phyloP scores from a whole-genome alignment of 805 yeast species.

The Kurtzmaniella fragi region DNA sequence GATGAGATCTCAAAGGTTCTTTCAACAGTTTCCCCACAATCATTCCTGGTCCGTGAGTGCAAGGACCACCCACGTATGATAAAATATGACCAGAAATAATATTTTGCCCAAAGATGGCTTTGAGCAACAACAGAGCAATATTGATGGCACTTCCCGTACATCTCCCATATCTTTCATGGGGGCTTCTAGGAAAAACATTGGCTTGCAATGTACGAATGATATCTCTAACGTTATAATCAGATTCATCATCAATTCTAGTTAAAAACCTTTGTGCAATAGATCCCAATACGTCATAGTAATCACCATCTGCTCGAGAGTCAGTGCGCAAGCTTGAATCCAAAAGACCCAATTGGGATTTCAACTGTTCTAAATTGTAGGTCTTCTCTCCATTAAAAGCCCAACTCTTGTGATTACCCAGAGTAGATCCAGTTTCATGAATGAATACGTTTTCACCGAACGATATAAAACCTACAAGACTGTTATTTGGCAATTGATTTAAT shows the following conservation, averaged over 20 bases:
- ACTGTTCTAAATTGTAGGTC: conserved; percentile 42
- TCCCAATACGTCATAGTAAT: conserved; percentile 8
- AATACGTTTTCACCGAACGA: conserved; percentile 58
- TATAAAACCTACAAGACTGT: conserved; percentile 53
- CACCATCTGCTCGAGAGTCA: conserved; percentile 1
- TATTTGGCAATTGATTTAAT: conserved; percentile 46
- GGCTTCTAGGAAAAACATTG: conserved; percentile 45
- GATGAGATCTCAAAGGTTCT: conserved; percentile 64
- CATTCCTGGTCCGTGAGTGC: conserved; percentile 61
- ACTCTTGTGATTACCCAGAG: conserved; percentile 20
- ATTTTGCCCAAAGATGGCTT: conserved; percentile 34
- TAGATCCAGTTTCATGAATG: conserved; percentile 47
- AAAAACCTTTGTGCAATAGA: conserved; percentile 36
- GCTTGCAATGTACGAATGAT: conserved; percentile 45
- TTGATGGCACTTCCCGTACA: conserved; percentile 59
- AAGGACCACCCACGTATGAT: conserved; percentile 58
- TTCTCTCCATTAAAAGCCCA: conserved; percentile 55
- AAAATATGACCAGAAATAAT: conserved; percentile 50
- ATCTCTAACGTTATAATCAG: conserved; percentile 46
- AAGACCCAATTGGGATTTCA: conserved; percentile 44
- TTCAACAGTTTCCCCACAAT: conserved; percentile 53
- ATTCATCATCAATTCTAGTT: conserved; percentile 38
- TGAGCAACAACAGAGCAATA: conserved; percentile 37
- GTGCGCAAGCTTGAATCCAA: conserved; percentile 19
- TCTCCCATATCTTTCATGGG: conserved; percentile 44